These are phyloP conservation scores for Suillus alpinus DNA, from an alignment of 768 basidiomycete species.

Conservation along the genomic window DNA sequence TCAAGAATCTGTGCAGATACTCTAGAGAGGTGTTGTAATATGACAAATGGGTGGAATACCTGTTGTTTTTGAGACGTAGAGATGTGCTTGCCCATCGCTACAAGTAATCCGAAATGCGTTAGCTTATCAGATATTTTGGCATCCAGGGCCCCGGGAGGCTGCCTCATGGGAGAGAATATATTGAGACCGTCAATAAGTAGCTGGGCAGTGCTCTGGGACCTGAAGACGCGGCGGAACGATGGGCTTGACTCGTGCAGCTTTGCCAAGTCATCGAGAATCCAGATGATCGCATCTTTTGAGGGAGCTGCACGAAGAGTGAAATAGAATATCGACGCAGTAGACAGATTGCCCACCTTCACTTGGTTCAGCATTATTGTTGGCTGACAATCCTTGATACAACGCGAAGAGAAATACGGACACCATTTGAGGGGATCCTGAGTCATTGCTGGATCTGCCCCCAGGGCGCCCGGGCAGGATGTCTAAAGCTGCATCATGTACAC, in stretches of 20 bases:
- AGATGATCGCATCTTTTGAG: slow-evolving; percentile 16
- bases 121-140: slow-evolving; percentile 58
- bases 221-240: slow-evolving; percentile 72
- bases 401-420: slow-evolving; percentile 1
- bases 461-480: slow-evolving; percentile 59
- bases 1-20: slow-evolving; percentile 51
- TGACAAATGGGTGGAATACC: slow-evolving; percentile 36
- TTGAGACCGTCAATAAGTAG: slow-evolving; percentile 65
- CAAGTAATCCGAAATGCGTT: slow-evolving; percentile 63
- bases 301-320: slow-evolving; percentile 16
- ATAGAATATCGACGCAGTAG: not conserved
- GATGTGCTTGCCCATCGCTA: slow-evolving; percentile 64
- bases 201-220: slow-evolving; percentile 66
- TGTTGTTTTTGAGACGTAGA: slow-evolving; percentile 69
- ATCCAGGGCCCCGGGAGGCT: not conserved
- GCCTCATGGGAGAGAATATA: slow-evolving; percentile 32
- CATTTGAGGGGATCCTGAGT: slow-evolving; percentile 1
- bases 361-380: not conserved
- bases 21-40: not conserved
- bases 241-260: slow-evolving; percentile 61
- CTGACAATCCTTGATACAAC: not conserved
- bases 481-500: slow-evolving; percentile 66
- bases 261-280: slow-evolving; percentile 65
- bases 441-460: not conserved
- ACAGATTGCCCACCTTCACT: not conserved